A percentile compares a stretch with the other conserved stretches of the same genome.
These are phyloP conservation scores for Thymus mandschuricus DNA, from an alignment of 257 asterid genomes.

Conservation along the genomic window DNA sequence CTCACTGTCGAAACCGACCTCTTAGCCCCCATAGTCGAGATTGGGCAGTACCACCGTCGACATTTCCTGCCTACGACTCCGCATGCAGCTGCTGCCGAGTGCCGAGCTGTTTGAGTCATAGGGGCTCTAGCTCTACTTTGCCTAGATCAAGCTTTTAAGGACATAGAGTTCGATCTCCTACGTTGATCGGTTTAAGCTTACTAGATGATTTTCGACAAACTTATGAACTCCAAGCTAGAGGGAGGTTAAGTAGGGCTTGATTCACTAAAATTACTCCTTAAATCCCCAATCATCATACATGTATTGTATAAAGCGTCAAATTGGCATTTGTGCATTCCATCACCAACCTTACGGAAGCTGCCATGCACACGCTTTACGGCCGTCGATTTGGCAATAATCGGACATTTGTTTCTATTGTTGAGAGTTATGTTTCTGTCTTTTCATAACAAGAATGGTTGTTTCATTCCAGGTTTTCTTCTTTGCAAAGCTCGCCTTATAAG, in stretches of 20 bases:
- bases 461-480: too few species aligned
- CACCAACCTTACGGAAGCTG: neutral
- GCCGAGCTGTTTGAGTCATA: neutral
- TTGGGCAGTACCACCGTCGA: too few species aligned
- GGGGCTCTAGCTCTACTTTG: neutral
- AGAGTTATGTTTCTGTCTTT: too few species aligned
- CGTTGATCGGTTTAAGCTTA: neutral
- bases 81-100: neutral
- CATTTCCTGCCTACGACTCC: too few species aligned
- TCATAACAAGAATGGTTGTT: too few species aligned
- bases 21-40: too few species aligned
- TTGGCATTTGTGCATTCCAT: neutral
- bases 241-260: neutral
- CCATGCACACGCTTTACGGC: too few species aligned
- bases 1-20: too few species aligned
- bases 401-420: too few species aligned
- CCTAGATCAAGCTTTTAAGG: conserved; percentile 2
- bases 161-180: conserved; percentile 5
- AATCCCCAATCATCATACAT: neutral
- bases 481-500: too few species aligned
- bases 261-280: neutral
- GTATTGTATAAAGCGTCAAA: neutral
- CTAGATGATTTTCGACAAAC: neutral
- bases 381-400: too few species aligned
- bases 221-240: neutral